Evolutionary conservation across 176 grass and related monocot genomes (phyloP), one percentile per base, ranked within the genome.

Genomic region (Triticum aestivum): DNA sequence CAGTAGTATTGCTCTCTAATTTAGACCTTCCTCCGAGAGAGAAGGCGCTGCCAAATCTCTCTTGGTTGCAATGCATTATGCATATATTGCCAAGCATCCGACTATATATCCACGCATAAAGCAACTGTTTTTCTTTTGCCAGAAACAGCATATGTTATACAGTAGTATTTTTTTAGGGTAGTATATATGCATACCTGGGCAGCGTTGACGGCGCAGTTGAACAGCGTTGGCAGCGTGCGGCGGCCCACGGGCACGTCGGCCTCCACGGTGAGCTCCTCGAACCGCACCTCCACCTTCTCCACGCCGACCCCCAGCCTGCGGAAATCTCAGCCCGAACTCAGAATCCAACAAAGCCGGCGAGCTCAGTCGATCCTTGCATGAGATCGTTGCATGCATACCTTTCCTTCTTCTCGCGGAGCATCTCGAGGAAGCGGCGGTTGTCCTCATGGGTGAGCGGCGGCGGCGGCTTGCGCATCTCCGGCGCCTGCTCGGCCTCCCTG

Each of bases 381-480:
- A 20, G 2, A 59, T 2, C 18, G 56, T 59, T 59, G 56, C 56
- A 1, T 59, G 56, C 56, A 1, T 58, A 96, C 94, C 91, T 92
- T 78, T 87, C 30, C 65, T 90, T 92, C 82, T 84, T 91, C 14
- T 97, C 89, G 26, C 85, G 84, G 5, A 97, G 89, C 69, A 94
- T 92, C 47, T 32, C 83, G 79, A 97, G 94, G 82, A 97, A 94
- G 20, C 72, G 82, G 49, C 88, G 89, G 88, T 97, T 94, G 45
- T 97, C 94, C 83, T 84, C 85, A 65, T 92, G 89, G 85, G 91
- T 97, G 74, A 97, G 83, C 61, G 92, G 91, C 44, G 79, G 66
- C 41, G 79, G 12, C 39, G 62, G 42, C 65, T 24, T 30, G 66
- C 42, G 6, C 34, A n/a, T 2, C 65, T 59, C 54, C n/a, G 86